These are phyloP conservation scores for Malus hybrid DNA, from an alignment of 331 rosid genomes.

Conservation along the genomic window DNA sequence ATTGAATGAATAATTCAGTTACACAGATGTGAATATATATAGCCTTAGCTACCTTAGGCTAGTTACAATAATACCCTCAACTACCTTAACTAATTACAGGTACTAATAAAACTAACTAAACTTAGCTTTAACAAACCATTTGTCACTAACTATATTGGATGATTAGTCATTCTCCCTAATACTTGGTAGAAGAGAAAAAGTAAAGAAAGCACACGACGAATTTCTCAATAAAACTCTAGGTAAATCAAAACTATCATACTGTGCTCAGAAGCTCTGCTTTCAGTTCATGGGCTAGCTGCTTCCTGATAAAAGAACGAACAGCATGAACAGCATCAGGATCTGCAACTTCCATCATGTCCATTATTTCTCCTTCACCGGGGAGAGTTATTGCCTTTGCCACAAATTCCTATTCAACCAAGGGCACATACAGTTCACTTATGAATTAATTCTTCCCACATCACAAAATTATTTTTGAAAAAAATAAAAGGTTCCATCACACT, in stretches of 20 bases:
- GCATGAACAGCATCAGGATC: constrained; percentile 95
- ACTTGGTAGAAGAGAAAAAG: background rate
- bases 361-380: constrained; percentile 97
- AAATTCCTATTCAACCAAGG: constrained; percentile 57
- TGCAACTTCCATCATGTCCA: constrained; percentile 94
- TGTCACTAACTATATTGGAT: no score
- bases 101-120: no score
- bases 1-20: no score
- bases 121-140: no score
- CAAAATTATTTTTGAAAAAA: background rate
- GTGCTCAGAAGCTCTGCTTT: constrained; percentile 59
- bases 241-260: constrained; percentile 37
- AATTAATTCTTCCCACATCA: background rate
- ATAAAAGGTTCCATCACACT: constrained; percentile 29
- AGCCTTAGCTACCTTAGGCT: no score
- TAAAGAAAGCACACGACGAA: background rate
- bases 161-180: no score
- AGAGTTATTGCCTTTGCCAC: constrained; percentile 85
- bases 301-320: constrained; percentile 77
- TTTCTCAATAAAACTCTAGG: background rate
- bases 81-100: no score
- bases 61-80: no score
- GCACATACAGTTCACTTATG: constrained; percentile 1
- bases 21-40: no score
- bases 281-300: constrained; percentile 80